A percentile compares a stretch with the other conserved stretches of the same genome.
These are phyloP conservation scores for Fraxinus excelsior DNA, from an alignment of 257 asterid genomes.

Conservation along the genomic window DNA sequence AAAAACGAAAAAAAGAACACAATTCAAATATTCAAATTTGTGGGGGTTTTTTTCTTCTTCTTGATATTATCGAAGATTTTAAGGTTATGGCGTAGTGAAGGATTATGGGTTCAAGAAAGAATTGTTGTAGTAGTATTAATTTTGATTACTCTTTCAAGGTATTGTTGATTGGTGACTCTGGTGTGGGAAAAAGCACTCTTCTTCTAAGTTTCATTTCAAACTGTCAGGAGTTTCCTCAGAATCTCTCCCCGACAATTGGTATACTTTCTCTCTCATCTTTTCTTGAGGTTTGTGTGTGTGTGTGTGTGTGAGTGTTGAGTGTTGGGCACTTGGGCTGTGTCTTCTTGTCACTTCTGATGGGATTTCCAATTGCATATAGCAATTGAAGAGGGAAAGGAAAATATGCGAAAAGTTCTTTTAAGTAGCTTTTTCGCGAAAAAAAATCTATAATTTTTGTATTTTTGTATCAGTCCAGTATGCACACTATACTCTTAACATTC, in stretches of 20 bases:
- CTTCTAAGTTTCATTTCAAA: constrained; percentile 64
- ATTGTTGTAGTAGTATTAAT: constrained; percentile 21
- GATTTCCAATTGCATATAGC: neutral
- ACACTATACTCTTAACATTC: neutral
- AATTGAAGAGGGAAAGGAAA: neutral
- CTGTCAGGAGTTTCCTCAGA: constrained; percentile 51
- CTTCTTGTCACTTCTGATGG: neutral
- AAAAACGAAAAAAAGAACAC: neutral
- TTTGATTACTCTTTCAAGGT: constrained; percentile 88
- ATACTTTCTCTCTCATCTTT: constrained; percentile 11
- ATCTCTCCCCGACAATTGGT: constrained; percentile 82
- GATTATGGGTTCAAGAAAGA: constrained; percentile 46
- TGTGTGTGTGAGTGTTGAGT: no score
- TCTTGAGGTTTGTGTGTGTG: neutral
- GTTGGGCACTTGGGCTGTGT: neutral
- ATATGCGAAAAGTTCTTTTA: neutral
- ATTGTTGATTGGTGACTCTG: constrained; percentile 79
- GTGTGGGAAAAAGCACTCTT: constrained; percentile 89
- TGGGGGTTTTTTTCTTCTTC: neutral
- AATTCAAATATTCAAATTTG: neutral
- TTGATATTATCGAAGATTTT: constrained; percentile 26
- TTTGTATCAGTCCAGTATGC: no score
- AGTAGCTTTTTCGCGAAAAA: neutral
- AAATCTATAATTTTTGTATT: no score
- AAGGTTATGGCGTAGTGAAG: constrained; percentile 8